Conservation (phyloP, 1,284 basidiomycete species). For the Rhodotorula sp. region DNA sequence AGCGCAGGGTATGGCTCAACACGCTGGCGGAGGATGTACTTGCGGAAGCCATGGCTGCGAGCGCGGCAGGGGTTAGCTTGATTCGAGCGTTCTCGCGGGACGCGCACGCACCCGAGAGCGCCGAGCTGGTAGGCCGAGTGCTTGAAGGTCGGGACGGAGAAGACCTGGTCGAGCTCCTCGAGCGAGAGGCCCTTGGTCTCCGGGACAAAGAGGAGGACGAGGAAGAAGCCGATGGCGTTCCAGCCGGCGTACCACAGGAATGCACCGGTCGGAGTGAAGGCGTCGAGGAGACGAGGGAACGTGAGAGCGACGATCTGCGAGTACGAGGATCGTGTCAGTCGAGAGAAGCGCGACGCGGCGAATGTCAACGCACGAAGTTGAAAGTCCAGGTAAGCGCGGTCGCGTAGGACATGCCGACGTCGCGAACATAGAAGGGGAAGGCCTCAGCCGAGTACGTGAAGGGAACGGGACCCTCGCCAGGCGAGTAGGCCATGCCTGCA, state of each 20-base stretch:
- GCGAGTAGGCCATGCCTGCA: conserved; percentile 48
- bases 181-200: conserved; percentile 66
- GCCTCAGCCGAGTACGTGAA: conserved; percentile 52
- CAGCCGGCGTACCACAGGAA: conserved; percentile 47
- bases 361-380: background rate
- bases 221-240: conserved; percentile 52
- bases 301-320: conserved; percentile 42
- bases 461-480: conserved; percentile 52
- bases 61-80: too few species aligned
- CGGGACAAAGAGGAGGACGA: conserved; percentile 52
- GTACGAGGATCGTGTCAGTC: background rate
- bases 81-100: background rate
- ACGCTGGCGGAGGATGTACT: conserved; percentile 2
- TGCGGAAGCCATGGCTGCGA: conserved; percentile 1
- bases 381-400: conserved; percentile 54
- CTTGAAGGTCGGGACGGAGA: conserved; percentile 58
- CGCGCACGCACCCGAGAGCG: conserved; percentile 57
- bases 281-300: conserved; percentile 43
- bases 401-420: conserved; percentile 58
- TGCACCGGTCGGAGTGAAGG: conserved; percentile 44
- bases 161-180: conserved; percentile 58
- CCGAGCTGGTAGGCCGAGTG: conserved; percentile 67
- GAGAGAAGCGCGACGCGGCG: rapidly evolving
- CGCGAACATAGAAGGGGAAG: conserved; percentile 42
- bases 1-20: background rate